Conservation (phyloP, 192 early-diverging fungal species). For the Coemansia umbellata region DNA sequence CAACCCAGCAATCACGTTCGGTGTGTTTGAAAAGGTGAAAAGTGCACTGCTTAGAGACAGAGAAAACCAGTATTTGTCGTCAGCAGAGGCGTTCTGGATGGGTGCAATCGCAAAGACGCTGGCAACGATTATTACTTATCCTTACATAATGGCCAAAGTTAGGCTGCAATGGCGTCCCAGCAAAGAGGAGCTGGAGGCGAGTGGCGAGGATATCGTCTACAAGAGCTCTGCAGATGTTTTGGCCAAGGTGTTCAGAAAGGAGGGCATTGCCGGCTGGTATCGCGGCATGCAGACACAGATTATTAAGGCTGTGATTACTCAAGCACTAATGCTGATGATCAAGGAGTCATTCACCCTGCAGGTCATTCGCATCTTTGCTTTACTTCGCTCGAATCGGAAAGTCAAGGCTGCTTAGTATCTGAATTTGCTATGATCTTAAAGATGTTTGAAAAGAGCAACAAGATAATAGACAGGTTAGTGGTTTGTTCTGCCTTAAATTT, state of each 20-base stretch:
- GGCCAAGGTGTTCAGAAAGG: conserved; percentile 65
- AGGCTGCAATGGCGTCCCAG: conserved; percentile 88
- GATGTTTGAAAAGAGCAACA: too few relatives aligned
- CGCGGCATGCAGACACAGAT: conserved; percentile 97
- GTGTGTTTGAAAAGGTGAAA: conserved; percentile 84
- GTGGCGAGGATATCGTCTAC: conserved; percentile 60
- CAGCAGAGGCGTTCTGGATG: conserved; percentile 85
- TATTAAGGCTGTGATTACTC: conserved; percentile 97
- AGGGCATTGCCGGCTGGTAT: conserved; percentile 88
- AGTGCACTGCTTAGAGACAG: conserved; percentile 53
- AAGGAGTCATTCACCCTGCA: conserved; percentile 82
- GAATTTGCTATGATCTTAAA: too few relatives aligned
- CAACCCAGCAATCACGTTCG: conserved; percentile 98
- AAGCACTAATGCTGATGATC: conserved; percentile 95
- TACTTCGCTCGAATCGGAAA: conserved; percentile 6
- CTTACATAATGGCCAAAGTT: conserved; percentile 99
- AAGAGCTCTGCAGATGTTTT: conserved; percentile 83
- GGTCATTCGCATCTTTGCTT: conserved; percentile 31
- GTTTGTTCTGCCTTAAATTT: too few relatives aligned
- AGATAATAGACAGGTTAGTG: too few relatives aligned
- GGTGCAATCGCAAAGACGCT: conserved; percentile 94
- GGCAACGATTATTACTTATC: conserved; percentile 82
- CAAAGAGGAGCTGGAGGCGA: conserved; percentile 56
- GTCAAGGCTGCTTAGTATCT: background rate
- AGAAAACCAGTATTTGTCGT: conserved; percentile 54